These are phyloP conservation scores for Pelargonium fulgidum DNA, from an alignment of 441 rosid species.

Conservation along the genomic window DNA sequence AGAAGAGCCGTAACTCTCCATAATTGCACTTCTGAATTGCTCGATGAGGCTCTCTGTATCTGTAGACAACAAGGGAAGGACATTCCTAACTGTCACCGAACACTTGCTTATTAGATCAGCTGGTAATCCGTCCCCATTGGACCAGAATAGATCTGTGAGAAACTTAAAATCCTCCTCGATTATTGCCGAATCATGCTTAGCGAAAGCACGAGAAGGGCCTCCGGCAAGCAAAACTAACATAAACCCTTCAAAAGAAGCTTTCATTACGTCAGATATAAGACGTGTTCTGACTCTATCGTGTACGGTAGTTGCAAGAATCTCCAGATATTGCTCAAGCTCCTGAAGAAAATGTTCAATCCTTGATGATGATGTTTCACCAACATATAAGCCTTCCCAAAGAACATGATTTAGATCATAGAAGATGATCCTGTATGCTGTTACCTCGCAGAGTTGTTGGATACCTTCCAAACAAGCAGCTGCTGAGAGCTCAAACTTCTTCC, in stretches of 20 bases:
- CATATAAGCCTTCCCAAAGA: slow-evolving; percentile 58
- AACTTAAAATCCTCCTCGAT: slow-evolving; percentile 58
- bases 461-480: slow-evolving; percentile 49
- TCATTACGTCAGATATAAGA: slow-evolving; percentile 58
- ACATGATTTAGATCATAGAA: slow-evolving; percentile 51
- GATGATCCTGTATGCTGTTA: slow-evolving; percentile 43
- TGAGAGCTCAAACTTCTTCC: slow-evolving; percentile 45
- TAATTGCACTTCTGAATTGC: slow-evolving; percentile 35
- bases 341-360: slow-evolving; percentile 71
- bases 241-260: slow-evolving; percentile 65
- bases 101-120: slow-evolving; percentile 54
- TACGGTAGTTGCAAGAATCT: slow-evolving; percentile 47
- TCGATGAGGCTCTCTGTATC: slow-evolving; percentile 48
- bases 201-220: slow-evolving; percentile 58
- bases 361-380: slow-evolving; percentile 64
- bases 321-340: slow-evolving; percentile 56
- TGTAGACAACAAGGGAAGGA: slow-evolving; percentile 44
- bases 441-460: slow-evolving; percentile 49
- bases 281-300: slow-evolving; percentile 60
- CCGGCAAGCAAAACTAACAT: slow-evolving; percentile 63
- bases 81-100: slow-evolving; percentile 36
- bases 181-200: slow-evolving; percentile 37
- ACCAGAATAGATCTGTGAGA: slow-evolving; percentile 65
- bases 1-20: slow-evolving; percentile 44
- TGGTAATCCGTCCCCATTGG: slow-evolving; percentile 69